Base-by-base conservation (phyloP, 768 basidiomycete species). In the Tylopilus plumbeoviolaceoides region DNA sequence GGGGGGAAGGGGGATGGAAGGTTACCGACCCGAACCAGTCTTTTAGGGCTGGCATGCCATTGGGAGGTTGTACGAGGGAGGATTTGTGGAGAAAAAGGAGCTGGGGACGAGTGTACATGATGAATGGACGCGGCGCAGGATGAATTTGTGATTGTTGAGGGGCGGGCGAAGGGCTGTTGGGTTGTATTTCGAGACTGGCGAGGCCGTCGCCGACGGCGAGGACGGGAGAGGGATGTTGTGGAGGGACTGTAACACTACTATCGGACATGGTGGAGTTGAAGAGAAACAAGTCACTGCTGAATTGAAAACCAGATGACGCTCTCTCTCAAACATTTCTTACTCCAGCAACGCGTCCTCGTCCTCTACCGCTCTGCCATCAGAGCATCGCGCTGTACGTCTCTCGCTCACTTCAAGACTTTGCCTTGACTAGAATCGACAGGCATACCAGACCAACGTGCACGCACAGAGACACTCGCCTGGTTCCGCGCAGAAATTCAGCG, bases 11-110 rank as follows among this genome's bases (percentile, higher is more conserved):
- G 53, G 47, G 28, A 49, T 36, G 48, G 44, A 30, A 7, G 21
- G 53, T 48, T 36, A 74, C 82, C 54, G 67, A 93, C 91, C 91
- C 91, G 71, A 92, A 93, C 91, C 91, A 93, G 43, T 86, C 82
- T 72, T 85, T 91, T 47, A 93, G 72, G 43, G 81, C 75, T 46
- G 91, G 91, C 91, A 93, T 91, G 58, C 81, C 81, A 47, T 73
- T 65, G 7, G 91, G 91, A 23, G 76, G 73, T 55, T 78, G 75
- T 23, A 93, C 86, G 38, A 92, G 72, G 21, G 88, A 85, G n/a
- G 91, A 92, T 57, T 79, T 80, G 58, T 81, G 78, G 20, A 93
- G 78, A 50, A 71, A 68, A 48, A 93, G 80, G 36, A 91, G 70
- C 56, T 91, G 83, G 44, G 75, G 63, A 45, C 88, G 83, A 63